Base-by-base conservation (phyloP, 2,329 filamentous ascomycete species). In the Aspergillus uvarum region DNA sequence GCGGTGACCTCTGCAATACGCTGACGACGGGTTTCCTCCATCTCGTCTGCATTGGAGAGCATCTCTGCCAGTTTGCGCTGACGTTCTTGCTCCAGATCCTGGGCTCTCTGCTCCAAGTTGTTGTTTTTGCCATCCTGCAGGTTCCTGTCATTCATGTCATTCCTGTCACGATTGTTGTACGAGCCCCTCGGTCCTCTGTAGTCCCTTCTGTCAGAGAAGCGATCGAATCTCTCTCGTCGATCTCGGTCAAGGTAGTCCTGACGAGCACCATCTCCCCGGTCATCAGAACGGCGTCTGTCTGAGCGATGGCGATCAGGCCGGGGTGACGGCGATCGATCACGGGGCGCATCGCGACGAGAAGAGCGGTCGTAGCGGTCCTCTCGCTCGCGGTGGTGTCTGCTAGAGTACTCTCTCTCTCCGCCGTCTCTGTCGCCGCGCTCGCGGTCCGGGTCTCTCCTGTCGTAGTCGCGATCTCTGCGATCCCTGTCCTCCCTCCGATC, bases 11-110 rank as follows among this genome's bases (percentile, higher is more conserved):
- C 85, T 0, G 85, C 84, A 10, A 96, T 79, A 24, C 91, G 85
- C 60, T 84, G 82, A 64, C 85, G 85, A 32, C 92, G 87, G 66
- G 89, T 87, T n/a, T 80, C 72, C 67, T 94, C 90, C 51, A 96
- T 79, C 11, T 89, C 85, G 1, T 81, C 82, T 4, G 89, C 89
- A 29, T 87, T 88, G 19, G 83, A 83, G 72, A 90, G 88, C 89
- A 92, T 92, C 8, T 86, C 87, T 16, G 87, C 89, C 19, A 92
- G 76, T 71, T 87, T 90, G 24, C 69, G 68, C 38, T 65, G 64
- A 24, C 72, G 72, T 48, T 76, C 73, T 62, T 72, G 72, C 29
- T 74, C 71, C 16, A 64, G 47, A 11, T 68, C 67, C 48, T 69
- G 70, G n/a, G 65, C 56, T 47, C 66, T 67, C 47, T 63, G 58